These are phyloP conservation scores for Coffea canephora DNA, from an alignment of 257 asterid genomes.

Conservation along the genomic window DNA sequence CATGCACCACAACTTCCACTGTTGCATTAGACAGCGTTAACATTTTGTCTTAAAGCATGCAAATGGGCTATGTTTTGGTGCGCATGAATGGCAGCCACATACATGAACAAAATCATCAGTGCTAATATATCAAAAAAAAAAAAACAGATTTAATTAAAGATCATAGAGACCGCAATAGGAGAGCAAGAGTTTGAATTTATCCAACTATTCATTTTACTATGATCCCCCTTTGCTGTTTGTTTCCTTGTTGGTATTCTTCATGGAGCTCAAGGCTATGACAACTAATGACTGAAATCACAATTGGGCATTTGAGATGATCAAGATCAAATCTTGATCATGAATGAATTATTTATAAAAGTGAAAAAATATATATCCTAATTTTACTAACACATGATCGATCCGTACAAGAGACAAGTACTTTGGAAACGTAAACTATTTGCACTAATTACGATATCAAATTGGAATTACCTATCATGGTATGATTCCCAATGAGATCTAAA, in stretches of 20 bases:
- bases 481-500: background rate
- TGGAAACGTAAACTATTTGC: background rate
- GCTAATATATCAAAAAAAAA: background rate
- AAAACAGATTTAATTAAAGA: background rate
- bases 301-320: background rate
- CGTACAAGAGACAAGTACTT: background rate
- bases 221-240: background rate
- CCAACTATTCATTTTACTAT: background rate
- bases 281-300: background rate
- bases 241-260: background rate
- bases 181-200: background rate
- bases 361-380: background rate
- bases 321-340: background rate
- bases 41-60: constrained; percentile 11
- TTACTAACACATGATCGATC: background rate
- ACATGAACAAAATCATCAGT: constrained; percentile 9
- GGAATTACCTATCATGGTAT: background rate
- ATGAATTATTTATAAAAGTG: background rate
- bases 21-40: background rate
- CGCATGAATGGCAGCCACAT: background rate
- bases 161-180: background rate
- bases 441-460: background rate
- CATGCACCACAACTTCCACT: background rate
- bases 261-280: background rate
- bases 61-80: constrained; percentile 9